Evolutionary conservation across 441 rosid species (phyloP), one percentile per base, ranked within the genome.

Genomic region (Eruca vesicaria): DNA sequence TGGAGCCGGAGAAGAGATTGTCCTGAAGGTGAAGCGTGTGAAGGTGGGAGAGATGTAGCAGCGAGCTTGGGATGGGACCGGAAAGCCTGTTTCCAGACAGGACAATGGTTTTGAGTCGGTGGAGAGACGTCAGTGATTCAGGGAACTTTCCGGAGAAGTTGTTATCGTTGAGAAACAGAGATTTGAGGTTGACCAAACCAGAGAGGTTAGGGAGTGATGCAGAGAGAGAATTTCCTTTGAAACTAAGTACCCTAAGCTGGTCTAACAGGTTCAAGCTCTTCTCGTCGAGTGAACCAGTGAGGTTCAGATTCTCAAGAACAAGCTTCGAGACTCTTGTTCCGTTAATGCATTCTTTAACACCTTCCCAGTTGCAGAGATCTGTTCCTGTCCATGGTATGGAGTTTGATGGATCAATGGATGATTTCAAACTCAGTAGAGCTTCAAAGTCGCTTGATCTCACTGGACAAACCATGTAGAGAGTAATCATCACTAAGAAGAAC

Each of bases 81-180:
- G 93, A 84, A 68, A 93, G 75, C 31, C 31, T 81, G 72, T 93
- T 93, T 7, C 80, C 75, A 0, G 89, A 72, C 28, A 90, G 72
- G 18, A 82, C 88, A 11, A 89, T 38, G 65, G 82, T 83, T 74
- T 93, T 93, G 59, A 90, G 69, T 3, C 88, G 88, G 82, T 87
- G 93, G 18, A 93, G 82, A 16, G 52, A 73, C 3, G 89, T 65
- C 36, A 93, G 36, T 20, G 91, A 84, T 12, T 71, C 81, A 5
- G 95, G 97, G 69, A 90, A 86, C 23, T 59, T 64, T 4, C 95
- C 95, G 10, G 93, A 74, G 79, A 93, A 88, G 45, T 86, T 87
- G 83, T 93, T 90, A 52, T 61, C 53, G 16, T 81, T 84, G 72
- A 93, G 88, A 67, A 69, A 88, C 15, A 93, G 78, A 15, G 90